Base-by-base conservation (phyloP, 2,329 filamentous ascomycete species). In the Calonectria hawksworthii region DNA sequence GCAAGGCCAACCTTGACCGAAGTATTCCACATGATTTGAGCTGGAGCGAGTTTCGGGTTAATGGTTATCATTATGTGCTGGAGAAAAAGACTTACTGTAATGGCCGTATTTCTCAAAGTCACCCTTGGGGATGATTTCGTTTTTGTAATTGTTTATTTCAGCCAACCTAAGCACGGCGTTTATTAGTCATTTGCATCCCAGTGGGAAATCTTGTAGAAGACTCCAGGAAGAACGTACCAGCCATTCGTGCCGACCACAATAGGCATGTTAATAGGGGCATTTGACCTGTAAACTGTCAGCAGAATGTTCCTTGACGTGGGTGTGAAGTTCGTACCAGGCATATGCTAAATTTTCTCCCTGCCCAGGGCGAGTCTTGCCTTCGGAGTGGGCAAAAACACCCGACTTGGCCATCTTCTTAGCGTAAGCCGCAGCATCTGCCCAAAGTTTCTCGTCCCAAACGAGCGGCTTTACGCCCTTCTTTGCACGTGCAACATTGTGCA, bases 1-100 rank as follows among this genome's bases (percentile, higher is more conserved):
- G 83, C 83, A 30, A 85, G 80, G 14, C 83, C 84, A 9, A 85
- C 67, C 66, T 81, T 83, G 56, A 75, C 83, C 18, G 83, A 81
- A 1, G 63, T 76, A 44, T 81, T 82, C 84, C 84, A 85, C 41
- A 85, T 77, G 28, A 74, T 75, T 66, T 85, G 82, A 41, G 84
- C 80, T 81, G 9, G 8, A 2, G 7, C 3, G 0, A 41, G 11
- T 23, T 7, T 14, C 16, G 30, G 26, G 44, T 26, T 9, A 26
- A 5, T 23, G 0, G 3, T 1, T 0, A 7, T 5, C 5, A 13
- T 23, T 1, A 5, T 23, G 2, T 18, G n/a, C 2, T 23, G 2
- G 21, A 23, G 21, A 23, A 23, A 14, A 23, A 4, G 9, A 64
- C 81, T 65, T 75, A 82, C 80, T 83, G 51, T 83, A 83, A 70